phyloP scores from a whole-genome alignment of 495 filamentous ascomycete species.

The Clohesyomyces aquaticus region DNA sequence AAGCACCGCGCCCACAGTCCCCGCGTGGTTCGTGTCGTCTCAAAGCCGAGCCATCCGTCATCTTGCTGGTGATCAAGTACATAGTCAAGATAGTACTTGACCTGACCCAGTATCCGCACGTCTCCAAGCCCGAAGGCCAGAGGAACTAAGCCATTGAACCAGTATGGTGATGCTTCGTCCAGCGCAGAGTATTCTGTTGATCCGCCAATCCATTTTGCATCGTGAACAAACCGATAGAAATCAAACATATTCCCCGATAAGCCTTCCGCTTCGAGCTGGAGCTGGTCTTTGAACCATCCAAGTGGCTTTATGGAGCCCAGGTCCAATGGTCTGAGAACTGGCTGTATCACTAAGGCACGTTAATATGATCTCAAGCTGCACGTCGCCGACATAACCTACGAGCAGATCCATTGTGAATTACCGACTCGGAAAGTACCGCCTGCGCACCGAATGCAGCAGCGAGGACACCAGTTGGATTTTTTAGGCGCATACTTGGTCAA shows the following conservation, averaged over 20 bases:
- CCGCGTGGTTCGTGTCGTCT: conserved; percentile 53
- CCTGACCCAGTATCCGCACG: conserved; percentile 58
- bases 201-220: conserved; percentile 62
- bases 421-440: no score
- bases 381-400: no score
- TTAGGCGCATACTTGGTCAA: no score
- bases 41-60: conserved; percentile 68
- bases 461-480: no score
- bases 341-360: no score
- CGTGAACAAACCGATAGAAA: conserved; percentile 61
- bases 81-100: conserved; percentile 53
- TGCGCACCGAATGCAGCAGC: no score
- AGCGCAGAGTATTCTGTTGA: conserved; percentile 61
- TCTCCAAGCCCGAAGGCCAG: conserved; percentile 64
- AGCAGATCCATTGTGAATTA: no score
- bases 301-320: conserved; percentile 61
- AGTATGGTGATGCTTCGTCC: conserved; percentile 66
- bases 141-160: conserved; percentile 68
- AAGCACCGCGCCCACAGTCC: conserved; percentile 60
- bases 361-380: no score
- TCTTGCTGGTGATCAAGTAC: conserved; percentile 57
- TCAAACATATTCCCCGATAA: conserved; percentile 63
- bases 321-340: no score
- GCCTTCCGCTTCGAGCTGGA: conserved; percentile 57
- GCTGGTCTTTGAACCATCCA: conserved; percentile 65